These are phyloP conservation scores for Porogramme epimiltina DNA, from an alignment of 1,284 basidiomycete species.

Conservation along the genomic window DNA sequence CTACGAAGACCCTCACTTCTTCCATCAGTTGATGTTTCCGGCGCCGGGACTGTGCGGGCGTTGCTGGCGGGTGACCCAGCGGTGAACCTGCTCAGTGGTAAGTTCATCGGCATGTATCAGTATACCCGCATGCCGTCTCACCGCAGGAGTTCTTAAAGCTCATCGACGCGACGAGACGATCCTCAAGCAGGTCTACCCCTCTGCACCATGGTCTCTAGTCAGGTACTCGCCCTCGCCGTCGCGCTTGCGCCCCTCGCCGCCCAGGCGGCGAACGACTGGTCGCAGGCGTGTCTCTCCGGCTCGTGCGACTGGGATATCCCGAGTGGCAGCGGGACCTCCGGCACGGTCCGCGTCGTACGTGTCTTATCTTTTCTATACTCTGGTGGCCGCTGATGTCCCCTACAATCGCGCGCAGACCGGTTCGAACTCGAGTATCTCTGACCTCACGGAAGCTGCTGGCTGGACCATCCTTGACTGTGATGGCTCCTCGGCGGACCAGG, in stretches of 20 bases:
- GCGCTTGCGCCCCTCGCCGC: not conserved
- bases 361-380: slow-evolving; percentile 3
- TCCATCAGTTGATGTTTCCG: no score
- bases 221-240: not conserved
- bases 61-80: no score
- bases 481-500: slow-evolving; percentile 37
- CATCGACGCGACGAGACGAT: no score
- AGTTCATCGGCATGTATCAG: no score
- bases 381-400: slow-evolving; percentile 36
- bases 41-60: no score
- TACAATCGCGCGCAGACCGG: slow-evolving; percentile 25
- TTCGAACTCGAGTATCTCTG: slow-evolving; percentile 42
- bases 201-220: not conserved
- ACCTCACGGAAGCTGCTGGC: slow-evolving; percentile 52
- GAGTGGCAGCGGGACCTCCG: not conserved
- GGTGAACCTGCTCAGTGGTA: no score
- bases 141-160: no score
- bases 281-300: slow-evolving; percentile 11
- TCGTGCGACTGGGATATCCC: slow-evolving; percentile 14
- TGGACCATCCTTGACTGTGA: slow-evolving; percentile 52
- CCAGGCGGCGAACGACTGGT: slow-evolving; percentile 10
- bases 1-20: no score
- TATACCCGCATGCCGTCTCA: no score
- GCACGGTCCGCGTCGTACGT: slow-evolving; percentile 9
- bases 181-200: no score